Evolutionary conservation across 257 asterid genomes (phyloP).

Genomic region (Agastache rugosa): DNA sequence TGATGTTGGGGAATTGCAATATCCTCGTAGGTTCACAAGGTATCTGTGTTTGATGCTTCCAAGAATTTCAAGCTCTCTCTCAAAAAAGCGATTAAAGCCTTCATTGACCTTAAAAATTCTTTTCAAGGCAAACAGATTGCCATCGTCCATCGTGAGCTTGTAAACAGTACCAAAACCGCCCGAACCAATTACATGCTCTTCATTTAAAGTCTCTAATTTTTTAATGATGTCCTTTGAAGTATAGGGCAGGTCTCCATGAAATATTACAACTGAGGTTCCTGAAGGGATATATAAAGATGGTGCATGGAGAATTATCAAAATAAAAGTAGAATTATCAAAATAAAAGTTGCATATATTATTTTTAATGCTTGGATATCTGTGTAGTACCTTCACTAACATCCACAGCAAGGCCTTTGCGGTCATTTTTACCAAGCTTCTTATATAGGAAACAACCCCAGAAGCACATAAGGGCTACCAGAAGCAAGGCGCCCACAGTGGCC

Average conservation of each 20-base stretch:
- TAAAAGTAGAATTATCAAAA: slow-evolving; percentile 4
- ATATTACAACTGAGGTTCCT: slow-evolving; percentile 96
- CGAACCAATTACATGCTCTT: slow-evolving; percentile 83
- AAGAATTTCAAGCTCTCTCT: slow-evolving; percentile 93
- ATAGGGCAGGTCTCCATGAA: slow-evolving; percentile 96
- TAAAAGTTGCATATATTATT: slow-evolving; percentile 12
- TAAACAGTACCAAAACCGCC: slow-evolving; percentile 97
- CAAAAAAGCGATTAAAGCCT: slow-evolving; percentile 86
- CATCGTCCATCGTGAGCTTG: slow-evolving; percentile 94
- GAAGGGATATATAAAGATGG: slow-evolving; percentile 35
- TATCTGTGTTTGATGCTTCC: slow-evolving; percentile 90
- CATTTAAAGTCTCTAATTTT: slow-evolving; percentile 78
- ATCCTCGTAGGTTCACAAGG: slow-evolving; percentile 89
- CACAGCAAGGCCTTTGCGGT: slow-evolving; percentile 68
- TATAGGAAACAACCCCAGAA: slow-evolving; percentile 93
- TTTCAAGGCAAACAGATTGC: slow-evolving; percentile 82
- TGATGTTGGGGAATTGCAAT: slow-evolving; percentile 88
- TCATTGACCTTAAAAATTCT: slow-evolving; percentile 82
- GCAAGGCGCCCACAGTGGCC: slow-evolving; percentile 91
- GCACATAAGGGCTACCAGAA: slow-evolving; percentile 94
- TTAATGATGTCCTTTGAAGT: slow-evolving; percentile 86
- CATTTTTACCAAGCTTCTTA: slow-evolving; percentile 83
- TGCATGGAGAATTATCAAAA: background rate
- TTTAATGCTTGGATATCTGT: slow-evolving; percentile 29
- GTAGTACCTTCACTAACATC: slow-evolving; percentile 86